Evolutionary conservation across 2,329 filamentous ascomycete genomes (phyloP).

Genomic region (Botrytis fragariae): DNA sequence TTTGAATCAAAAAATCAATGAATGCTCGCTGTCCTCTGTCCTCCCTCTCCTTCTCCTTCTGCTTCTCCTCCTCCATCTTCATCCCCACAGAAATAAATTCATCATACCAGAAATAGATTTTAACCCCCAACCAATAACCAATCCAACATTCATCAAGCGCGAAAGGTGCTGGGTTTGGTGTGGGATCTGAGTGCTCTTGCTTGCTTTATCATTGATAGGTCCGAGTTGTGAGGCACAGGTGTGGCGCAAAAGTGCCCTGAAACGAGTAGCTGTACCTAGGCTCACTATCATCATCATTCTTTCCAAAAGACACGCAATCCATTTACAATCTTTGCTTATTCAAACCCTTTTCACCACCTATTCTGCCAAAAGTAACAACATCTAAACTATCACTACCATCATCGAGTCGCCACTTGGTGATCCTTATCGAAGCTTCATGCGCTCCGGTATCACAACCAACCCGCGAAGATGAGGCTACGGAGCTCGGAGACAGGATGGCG

Average conservation of each 20-base stretch:
- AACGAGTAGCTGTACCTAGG: slow-evolving; percentile 9
- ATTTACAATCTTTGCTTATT: slow-evolving; percentile 1
- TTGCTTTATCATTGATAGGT: slow-evolving; percentile 9
- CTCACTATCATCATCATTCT: slow-evolving; percentile 7
- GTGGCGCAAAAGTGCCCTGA: slow-evolving; percentile 18
- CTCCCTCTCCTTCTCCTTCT: background rate
- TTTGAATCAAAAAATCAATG: background rate
- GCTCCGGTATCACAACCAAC: slow-evolving; percentile 26
- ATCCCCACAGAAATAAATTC: background rate
- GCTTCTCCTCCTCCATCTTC: background rate
- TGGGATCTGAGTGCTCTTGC: background rate
- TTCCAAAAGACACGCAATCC: slow-evolving; percentile 22
- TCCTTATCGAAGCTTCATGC: slow-evolving; percentile 35
- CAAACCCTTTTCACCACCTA: background rate
- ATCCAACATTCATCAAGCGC: background rate
- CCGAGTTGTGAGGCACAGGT: slow-evolving; percentile 16
- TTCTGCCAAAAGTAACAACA: background rate
- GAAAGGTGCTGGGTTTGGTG: background rate
- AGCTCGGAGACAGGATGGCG: slow-evolving; percentile 33
- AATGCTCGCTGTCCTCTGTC: background rate
- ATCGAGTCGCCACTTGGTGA: slow-evolving; percentile 29
- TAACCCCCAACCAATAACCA: background rate
- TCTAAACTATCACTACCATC: background rate
- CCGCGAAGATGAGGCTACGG: slow-evolving; percentile 39
- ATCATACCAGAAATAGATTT: slow-evolving; percentile 5